Evolutionary conservation across 2,329 filamentous ascomycete species (phyloP), one percentile per base, ranked within the genome.

Genomic region (Trematosphaeria pertusa): DNA sequence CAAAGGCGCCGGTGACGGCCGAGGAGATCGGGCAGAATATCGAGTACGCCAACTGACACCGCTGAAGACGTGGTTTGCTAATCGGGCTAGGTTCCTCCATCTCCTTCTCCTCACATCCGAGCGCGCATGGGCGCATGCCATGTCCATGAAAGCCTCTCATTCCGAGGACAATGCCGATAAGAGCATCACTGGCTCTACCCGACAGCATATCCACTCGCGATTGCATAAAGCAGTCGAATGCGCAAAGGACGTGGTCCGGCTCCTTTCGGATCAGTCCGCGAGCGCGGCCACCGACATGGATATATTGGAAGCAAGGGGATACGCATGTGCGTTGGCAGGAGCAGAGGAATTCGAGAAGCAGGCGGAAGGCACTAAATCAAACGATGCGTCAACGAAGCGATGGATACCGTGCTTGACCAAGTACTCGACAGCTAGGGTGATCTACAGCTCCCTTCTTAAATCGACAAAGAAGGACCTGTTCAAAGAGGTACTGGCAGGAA

Each of bases 101-200:
- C 79, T 97, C n/a, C 79, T 93, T 22, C 81, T 99, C 46, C 84
- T 97, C 64, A 89, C 86, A 30, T 86, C 92, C 50, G 94, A 99
- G 76, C 84, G 94, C 55, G 90, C 92, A 40, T 97, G 91, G 90
- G 93, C 94, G 28, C 87, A 96, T 72, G 93, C 92, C 47, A 95
- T 97, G 91, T 86, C 88, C 68, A 91, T 97, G 81, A 97, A 96
- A 74, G 83, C 90, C 3, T 78, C 84, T 15, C 90, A 95, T 69
- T 84, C 89, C 30, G 82, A 88, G 60, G 90, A 94, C 61, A 85
- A 87, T 50, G 78, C 80, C 28, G 75, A 80, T 41, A 89, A 90
- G 71, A 87, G 86, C 37, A 88, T 96, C 54, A 83, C 86, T 20
- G 88, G 91, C 50, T 85, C 87, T 41, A 88, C 89, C 14, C 86